These are phyloP conservation scores for Sphaerosporella brunnea DNA, from an alignment of 495 filamentous ascomycete species.

Conservation along the genomic window DNA sequence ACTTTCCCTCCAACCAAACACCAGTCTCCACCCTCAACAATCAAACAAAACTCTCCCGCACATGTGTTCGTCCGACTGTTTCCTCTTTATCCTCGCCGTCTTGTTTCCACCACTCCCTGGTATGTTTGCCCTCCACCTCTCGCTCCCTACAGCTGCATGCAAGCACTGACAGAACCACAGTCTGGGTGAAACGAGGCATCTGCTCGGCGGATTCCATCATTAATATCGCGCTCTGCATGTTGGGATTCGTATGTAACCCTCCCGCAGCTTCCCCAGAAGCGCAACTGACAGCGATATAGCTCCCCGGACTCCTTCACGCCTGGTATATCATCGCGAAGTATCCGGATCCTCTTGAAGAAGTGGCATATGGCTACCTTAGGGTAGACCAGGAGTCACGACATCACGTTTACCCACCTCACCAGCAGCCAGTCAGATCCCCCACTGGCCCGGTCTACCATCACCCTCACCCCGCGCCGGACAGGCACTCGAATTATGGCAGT, in stretches of 20 bases:
- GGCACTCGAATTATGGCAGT: conserved; percentile 22
- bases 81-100: conserved; percentile 72
- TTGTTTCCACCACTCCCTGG: conserved; percentile 88
- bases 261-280: neutral
- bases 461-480: conserved; percentile 23
- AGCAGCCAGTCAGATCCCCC: too few species aligned
- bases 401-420: too few species aligned
- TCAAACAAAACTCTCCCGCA: too few species aligned
- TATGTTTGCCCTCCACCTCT: conserved; percentile 33
- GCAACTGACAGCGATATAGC: conserved; percentile 20
- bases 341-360: conserved; percentile 49
- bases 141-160: too few species aligned
- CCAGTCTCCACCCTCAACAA: too few species aligned
- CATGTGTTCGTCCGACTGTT: conserved; percentile 60
- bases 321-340: conserved; percentile 96
- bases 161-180: too few species aligned
- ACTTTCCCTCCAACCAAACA: too few species aligned
- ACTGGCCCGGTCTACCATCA: conserved; percentile 15
- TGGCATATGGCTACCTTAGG: conserved; percentile 42
- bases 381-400: conserved; percentile 37
- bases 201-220: conserved; percentile 88
- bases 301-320: conserved; percentile 82
- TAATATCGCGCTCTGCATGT: conserved; percentile 77
- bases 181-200: conserved; percentile 90
- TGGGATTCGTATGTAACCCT: conserved; percentile 46